Evolutionary conservation across 768 basidiomycete species (phyloP).

Genomic region (Polyporus arcularius): DNA sequence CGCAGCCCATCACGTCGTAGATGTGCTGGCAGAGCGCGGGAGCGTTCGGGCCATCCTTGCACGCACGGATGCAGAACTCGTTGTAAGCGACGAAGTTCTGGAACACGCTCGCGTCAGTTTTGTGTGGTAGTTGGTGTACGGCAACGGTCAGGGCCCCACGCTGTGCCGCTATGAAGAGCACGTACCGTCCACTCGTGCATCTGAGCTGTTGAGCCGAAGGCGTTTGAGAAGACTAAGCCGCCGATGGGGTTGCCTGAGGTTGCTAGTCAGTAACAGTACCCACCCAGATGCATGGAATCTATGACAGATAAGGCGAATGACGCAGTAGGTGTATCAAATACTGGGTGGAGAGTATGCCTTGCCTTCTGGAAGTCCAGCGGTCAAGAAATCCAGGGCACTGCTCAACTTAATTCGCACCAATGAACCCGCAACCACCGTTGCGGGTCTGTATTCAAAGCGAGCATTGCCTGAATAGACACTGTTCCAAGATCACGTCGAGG

Average conservation of each 20-base stretch:
- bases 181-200: constrained; percentile 74
- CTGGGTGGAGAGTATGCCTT: no score
- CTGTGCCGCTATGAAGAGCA: constrained; percentile 15
- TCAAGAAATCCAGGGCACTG: no score
- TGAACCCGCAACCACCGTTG: no score
- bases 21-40: constrained; percentile 63
- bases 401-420: no score
- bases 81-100: constrained; percentile 63
- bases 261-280: background rate
- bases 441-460: no score
- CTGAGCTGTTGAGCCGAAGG: constrained; percentile 60
- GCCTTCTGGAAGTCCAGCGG: no score
- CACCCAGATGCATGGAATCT: background rate
- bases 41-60: constrained; percentile 52
- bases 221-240: constrained; percentile 70
- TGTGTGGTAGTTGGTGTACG: no score
- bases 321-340: background rate
- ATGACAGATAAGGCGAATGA: background rate
- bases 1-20: constrained; percentile 55
- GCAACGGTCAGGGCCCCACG: no score
- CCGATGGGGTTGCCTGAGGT: constrained; percentile 57
- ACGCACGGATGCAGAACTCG: constrained; percentile 75
- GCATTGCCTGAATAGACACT: no score
- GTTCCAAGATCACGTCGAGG: no score
- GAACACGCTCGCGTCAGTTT: background rate